Evolutionary conservation across 441 rosid genomes (phyloP).

Genomic region (Kokia cookei): DNA sequence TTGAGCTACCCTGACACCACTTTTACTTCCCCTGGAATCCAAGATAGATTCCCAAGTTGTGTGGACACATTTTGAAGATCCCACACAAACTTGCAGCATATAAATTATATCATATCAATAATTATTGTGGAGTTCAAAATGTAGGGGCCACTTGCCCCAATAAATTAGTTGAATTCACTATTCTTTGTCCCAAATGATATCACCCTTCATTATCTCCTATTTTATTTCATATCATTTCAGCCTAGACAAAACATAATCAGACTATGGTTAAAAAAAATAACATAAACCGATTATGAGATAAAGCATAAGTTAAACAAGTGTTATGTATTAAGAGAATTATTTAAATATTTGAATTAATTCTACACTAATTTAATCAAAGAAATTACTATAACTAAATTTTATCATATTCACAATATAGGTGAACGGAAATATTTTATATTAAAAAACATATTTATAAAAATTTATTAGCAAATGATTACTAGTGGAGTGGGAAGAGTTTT

Average conservation of each 20-base stretch:
- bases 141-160: constrained; percentile 14
- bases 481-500: no score
- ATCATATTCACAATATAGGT: no score
- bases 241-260: background rate
- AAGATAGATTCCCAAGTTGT: constrained; percentile 29
- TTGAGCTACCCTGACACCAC: background rate
- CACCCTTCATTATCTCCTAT: constrained; percentile 22
- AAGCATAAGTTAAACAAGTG: background rate
- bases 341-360: background rate
- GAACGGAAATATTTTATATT: no score
- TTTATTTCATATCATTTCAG: constrained; percentile 18
- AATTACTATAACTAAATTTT: no score
- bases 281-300: background rate
- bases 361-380: no score
- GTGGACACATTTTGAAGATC: constrained; percentile 20
- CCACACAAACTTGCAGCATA: background rate
- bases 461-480: no score
- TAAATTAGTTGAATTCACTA: constrained; percentile 9
- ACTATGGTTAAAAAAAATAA: no score
- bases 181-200: constrained; percentile 27
- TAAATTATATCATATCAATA: no score
- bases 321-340: constrained; percentile 1
- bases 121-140: background rate
- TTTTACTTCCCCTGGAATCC: constrained; percentile 16
- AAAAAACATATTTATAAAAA: no score